Conservation (phyloP, 2,329 filamentous ascomycete species). For the Scedosporium minutisporum region DNA sequence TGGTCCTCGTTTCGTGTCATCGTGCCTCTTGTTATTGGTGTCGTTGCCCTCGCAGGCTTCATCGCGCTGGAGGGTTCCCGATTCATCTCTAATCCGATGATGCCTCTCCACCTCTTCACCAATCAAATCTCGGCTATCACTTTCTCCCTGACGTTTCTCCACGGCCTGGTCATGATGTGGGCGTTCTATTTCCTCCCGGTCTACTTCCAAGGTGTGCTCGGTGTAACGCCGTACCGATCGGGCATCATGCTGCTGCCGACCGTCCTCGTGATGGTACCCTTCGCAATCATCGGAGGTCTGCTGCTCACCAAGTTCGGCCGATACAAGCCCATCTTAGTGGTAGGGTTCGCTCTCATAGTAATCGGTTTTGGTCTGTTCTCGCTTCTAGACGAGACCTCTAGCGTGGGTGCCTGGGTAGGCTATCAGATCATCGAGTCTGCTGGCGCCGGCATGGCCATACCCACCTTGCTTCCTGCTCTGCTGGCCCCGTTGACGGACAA, state of each 20-base stretch:
- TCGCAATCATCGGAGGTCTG: slow-evolving; percentile 16
- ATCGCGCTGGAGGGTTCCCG: slow-evolving; percentile 23
- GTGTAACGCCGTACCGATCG: slow-evolving; percentile 22
- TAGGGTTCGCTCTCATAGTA: slow-evolving; percentile 21
- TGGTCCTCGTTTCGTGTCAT: slow-evolving; percentile 21
- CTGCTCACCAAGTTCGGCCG: slow-evolving; percentile 30
- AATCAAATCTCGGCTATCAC: slow-evolving; percentile 25
- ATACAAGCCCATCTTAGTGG: slow-evolving; percentile 33
- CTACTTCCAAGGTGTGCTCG: slow-evolving; percentile 37
- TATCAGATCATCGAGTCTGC: slow-evolving; percentile 30
- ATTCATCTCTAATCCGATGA: slow-evolving; percentile 24
- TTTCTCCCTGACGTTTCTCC: slow-evolving; percentile 26
- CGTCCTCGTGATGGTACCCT: slow-evolving; percentile 6
- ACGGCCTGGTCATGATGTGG: slow-evolving; percentile 20
- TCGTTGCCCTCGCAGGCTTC: slow-evolving; percentile 16
- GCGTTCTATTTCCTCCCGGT: slow-evolving; percentile 30
- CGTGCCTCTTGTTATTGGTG: slow-evolving; percentile 22
- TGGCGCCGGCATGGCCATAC: slow-evolving; percentile 32
- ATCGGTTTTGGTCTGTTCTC: slow-evolving; percentile 32
- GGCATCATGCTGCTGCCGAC: slow-evolving; percentile 15
- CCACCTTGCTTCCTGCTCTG: slow-evolving; percentile 31
- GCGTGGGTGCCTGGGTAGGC: slow-evolving; percentile 30
- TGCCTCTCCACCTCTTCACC: slow-evolving; percentile 30
- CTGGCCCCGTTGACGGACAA: slow-evolving; percentile 27
- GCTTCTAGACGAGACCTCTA: slow-evolving; percentile 25